Percentiles rank a stretch among this genome's conserved stretches.
phyloP scores from a whole-genome alignment of 2,329 filamentous ascomycete species.

The Leptodontidium sp. region DNA sequence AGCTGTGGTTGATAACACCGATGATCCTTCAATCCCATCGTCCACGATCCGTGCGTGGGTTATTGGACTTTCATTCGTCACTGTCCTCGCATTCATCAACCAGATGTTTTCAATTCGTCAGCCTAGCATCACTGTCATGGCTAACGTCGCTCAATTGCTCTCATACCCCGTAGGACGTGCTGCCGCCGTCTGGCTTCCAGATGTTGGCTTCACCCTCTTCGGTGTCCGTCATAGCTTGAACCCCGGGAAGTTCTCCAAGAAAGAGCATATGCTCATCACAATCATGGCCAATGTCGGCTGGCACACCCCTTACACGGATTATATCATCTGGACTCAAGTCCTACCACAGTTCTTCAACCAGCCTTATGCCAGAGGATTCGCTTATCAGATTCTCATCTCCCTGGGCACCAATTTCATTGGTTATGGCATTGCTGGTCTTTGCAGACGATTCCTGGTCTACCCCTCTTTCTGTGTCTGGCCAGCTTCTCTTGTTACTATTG shows the following conservation, averaged over 20 bases:
- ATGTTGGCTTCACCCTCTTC: slow-evolving; percentile 57
- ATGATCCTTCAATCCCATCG: slow-evolving; percentile 66
- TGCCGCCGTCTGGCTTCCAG: slow-evolving; percentile 61
- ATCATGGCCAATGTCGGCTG: slow-evolving; percentile 63
- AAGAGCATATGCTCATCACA: slow-evolving; percentile 72
- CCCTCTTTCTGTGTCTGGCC: slow-evolving; percentile 62
- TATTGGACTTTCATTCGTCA: slow-evolving; percentile 57
- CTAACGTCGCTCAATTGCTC: slow-evolving; percentile 37
- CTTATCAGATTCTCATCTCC: slow-evolving; percentile 59
- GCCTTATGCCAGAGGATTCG: slow-evolving; percentile 55
- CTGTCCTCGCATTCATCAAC: slow-evolving; percentile 30
- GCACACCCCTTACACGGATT: slow-evolving; percentile 57
- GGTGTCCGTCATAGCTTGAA: slow-evolving; percentile 54
- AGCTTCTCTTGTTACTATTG: slow-evolving; percentile 55
- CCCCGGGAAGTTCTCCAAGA: slow-evolving; percentile 69
- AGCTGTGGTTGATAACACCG: slow-evolving; percentile 68
- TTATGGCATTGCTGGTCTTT: slow-evolving; percentile 61
- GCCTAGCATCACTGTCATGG: slow-evolving; percentile 32
- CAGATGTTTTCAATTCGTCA: slow-evolving; percentile 37
- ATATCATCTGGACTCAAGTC: slow-evolving; percentile 60
- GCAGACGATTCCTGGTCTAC: slow-evolving; percentile 60
- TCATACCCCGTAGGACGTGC: slow-evolving; percentile 59
- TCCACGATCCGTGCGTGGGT: slow-evolving; percentile 71
- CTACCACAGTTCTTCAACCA: slow-evolving; percentile 61
- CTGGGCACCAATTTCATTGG: slow-evolving; percentile 63